phyloP scores from a whole-genome alignment of 2,329 filamentous ascomycete species.

The Mycosphaerella sp. region DNA sequence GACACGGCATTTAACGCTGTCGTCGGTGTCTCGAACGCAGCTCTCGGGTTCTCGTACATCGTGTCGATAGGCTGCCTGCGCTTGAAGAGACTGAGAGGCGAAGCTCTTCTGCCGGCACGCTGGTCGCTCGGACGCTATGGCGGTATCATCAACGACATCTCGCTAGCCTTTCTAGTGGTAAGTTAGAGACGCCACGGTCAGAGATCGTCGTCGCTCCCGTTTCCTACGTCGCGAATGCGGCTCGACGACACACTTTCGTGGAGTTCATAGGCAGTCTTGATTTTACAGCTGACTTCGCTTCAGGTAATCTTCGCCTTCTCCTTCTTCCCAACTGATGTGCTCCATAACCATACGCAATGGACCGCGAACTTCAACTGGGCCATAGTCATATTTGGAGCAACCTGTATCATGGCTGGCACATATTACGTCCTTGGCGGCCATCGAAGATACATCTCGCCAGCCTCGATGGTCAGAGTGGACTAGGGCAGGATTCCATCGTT shows the following conservation, averaged over 20 bases:
- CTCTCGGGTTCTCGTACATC: constrained; percentile 33
- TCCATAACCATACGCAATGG: constrained; percentile 20
- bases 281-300: background rate
- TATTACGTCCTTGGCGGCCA: constrained; percentile 29
- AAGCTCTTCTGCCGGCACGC: constrained; percentile 29
- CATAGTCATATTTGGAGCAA: constrained; percentile 18
- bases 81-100: constrained; percentile 29
- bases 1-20: constrained; percentile 39
- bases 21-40: constrained; percentile 36
- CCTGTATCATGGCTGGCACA: constrained; percentile 12
- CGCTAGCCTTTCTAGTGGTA: constrained; percentile 28
- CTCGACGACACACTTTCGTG: background rate
- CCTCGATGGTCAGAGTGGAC: constrained; percentile 29
- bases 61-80: constrained; percentile 32
- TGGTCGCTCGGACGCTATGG: constrained; percentile 34
- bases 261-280: too few relatives aligned
- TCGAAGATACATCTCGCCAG: constrained; percentile 29
- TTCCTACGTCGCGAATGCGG: background rate
- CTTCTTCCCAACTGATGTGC: constrained; percentile 31
- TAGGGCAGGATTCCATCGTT: constrained; percentile 8
- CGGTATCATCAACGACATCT: constrained; percentile 32
- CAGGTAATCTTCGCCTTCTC: constrained; percentile 31
- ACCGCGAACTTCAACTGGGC: constrained; percentile 32
- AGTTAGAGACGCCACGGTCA: background rate
- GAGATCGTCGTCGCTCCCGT: background rate